Percentiles rank a stretch among this genome's conserved stretches.
Conservation (phyloP, 805 yeast species). For the Kluyveromyces aestuarii region DNA sequence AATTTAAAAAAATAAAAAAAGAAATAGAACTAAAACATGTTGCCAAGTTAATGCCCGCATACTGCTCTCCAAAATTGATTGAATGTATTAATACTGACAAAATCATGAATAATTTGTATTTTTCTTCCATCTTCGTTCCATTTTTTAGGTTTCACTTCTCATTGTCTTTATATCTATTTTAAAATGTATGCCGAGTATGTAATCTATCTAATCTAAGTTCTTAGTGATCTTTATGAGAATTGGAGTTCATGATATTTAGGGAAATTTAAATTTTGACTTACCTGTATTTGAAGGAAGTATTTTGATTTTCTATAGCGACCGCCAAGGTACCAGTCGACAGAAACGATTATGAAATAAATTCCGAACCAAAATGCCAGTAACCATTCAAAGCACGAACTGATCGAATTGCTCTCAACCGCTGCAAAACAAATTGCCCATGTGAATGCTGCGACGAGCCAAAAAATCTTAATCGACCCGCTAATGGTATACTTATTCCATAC, state of each 20-base stretch:
- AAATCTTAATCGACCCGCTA: constrained; percentile 43
- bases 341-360: constrained; percentile 48
- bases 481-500: constrained; percentile 37
- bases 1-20: too few species aligned
- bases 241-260: constrained; percentile 14
- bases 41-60: too few species aligned
- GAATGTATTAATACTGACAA: background rate
- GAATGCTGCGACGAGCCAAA: constrained; percentile 62
- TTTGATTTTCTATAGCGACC: constrained; percentile 30
- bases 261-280: constrained; percentile 20
- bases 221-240: background rate
- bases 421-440: constrained; percentile 64
- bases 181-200: background rate
- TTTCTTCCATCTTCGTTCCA: background rate
- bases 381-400: constrained; percentile 77
- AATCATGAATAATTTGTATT: background rate
- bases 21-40: too few species aligned
- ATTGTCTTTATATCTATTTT: too few species aligned
- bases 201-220: background rate
- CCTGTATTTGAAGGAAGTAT: constrained; percentile 19
- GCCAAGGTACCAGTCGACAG: constrained; percentile 64
- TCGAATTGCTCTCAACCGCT: constrained; percentile 34
- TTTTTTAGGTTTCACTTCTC: too few species aligned
- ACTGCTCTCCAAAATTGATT: background rate
- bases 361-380: constrained; percentile 79